Evolutionary conservation across 441 rosid species (phyloP), one percentile per base, ranked within the genome.

Genomic region (Adansonia rubrostipa): DNA sequence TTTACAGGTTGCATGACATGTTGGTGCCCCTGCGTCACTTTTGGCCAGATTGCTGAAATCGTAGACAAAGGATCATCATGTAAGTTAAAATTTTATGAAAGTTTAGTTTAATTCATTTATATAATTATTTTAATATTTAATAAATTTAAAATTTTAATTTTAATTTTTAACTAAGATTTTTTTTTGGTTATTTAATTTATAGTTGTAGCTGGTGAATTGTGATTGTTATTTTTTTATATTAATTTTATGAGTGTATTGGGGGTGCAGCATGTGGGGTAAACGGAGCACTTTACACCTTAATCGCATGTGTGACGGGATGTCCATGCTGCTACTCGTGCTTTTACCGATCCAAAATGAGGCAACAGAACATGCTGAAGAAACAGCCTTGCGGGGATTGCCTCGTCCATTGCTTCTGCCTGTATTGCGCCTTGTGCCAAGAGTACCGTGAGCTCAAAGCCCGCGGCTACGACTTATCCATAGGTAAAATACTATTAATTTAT

Each of bases 11-110:
- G 96, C 87, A 76, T 90, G 28, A 88, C 97, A 10, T 89, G 81
- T 40, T 93, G 89, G 87, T 92, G 93, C 33, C 98, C 98, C 0
- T 93, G 97, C 7, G 80, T 92, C 61, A 84, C 93, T 1, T 93
- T 93, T 24, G 98, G 97, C 64, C 86, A 81, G 61, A 85, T 91
- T 73, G 92, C 91, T 10, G 98, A 92, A 84, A 84, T 89, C 51
- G 85, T 87, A 24, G 98, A 92, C 78, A 74, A 86, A 83, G 95
- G 95, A 78, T 74, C 83, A 2, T 71, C 78, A 42, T 45, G 80
- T 67, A 48, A 54, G 80, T 4, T 40, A 40, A 40, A 40, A 40
- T 40, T 40, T 5, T 1, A 40, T 40, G 0, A 0, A 5, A 40
- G 3, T 2, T 28, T 28, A 28, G 2, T 28, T 1, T 28, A 28